phyloP scores from a whole-genome alignment of 192 early-diverging fungal species.

The Funneliformis geosporum region DNA sequence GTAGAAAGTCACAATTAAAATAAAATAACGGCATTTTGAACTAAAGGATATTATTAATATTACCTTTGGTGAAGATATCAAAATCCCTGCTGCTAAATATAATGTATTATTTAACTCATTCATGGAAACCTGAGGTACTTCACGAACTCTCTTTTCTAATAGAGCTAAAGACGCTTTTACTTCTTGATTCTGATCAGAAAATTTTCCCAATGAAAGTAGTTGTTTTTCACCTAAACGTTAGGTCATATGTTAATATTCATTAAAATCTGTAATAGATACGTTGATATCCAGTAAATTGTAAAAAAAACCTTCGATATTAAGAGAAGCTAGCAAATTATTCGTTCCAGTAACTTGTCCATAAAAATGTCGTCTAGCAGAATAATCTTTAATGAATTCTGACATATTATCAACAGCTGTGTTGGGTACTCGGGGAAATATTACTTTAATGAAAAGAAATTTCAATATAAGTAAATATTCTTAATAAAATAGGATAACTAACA shows the following conservation, averaged over 20 bases:
- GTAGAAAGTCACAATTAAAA: neutral
- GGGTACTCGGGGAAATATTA: conserved; percentile 43
- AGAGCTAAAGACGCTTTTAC: neutral
- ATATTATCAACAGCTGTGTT: conserved; percentile 49
- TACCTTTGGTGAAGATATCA: conserved; percentile 44
- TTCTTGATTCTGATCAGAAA: conserved; percentile 5
- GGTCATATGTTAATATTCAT: neutral
- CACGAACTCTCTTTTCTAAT: neutral
- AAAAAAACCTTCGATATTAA: conserved; percentile 10
- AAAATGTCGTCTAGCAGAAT: conserved; percentile 51
- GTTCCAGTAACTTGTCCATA: conserved; percentile 52
- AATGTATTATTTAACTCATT: conserved; percentile 53
- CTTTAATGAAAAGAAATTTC: conserved; percentile 20
- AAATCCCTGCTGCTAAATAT: conserved; percentile 56
- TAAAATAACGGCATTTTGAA: neutral
- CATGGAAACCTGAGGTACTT: conserved; percentile 38
- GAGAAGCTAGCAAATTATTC: conserved; percentile 35
- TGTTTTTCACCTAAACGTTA: neutral
- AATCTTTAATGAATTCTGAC: conserved; percentile 58
- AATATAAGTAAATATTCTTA: no score
- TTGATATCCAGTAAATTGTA: no score
- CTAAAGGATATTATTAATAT: neutral
- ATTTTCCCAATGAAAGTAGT: neutral
- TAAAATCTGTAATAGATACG: neutral
- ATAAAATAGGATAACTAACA: conserved; percentile 29